A percentile compares a stretch with the other conserved stretches of the same genome.
Evolutionary conservation across 1,284 basidiomycete species (phyloP).

Genomic region (Mycena sp.): DNA sequence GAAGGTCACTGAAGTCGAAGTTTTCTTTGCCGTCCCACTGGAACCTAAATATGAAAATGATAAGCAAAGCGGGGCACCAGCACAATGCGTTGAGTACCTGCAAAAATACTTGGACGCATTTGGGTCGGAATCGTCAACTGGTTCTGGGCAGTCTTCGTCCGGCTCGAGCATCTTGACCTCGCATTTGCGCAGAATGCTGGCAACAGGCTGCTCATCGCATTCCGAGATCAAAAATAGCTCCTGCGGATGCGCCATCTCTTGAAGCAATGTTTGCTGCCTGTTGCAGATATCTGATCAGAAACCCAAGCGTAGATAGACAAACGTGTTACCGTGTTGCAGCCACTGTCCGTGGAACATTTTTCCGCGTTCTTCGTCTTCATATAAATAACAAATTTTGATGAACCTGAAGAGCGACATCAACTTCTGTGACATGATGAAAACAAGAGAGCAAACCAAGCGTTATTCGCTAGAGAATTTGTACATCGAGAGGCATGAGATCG

Average conservation of each 20-base stretch:
- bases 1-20: too few relatives aligned
- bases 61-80: too few relatives aligned
- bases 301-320: background rate
- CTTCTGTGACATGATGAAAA: background rate
- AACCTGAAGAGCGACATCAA: background rate
- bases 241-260: slow-evolving; percentile 14
- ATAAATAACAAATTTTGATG: too few relatives aligned
- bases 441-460: too few relatives aligned
- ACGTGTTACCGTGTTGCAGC: slow-evolving; percentile 6
- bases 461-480: slow-evolving; percentile 10
- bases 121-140: background rate
- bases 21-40: too few relatives aligned
- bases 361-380: background rate
- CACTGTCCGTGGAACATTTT: background rate
- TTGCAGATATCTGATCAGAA: background rate
- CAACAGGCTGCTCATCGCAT: slow-evolving; percentile 14
- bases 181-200: slow-evolving; percentile 16
- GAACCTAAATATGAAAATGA: too few relatives aligned
- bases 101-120: slow-evolving; percentile 10
- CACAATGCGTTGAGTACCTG: background rate
- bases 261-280: slow-evolving; percentile 16
- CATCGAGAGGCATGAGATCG: background rate
- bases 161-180: background rate
- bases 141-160: background rate
- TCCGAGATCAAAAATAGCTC: slow-evolving; percentile 17